Base-by-base conservation (phyloP, 257 asterid species). In the Catharanthus roseus region DNA sequence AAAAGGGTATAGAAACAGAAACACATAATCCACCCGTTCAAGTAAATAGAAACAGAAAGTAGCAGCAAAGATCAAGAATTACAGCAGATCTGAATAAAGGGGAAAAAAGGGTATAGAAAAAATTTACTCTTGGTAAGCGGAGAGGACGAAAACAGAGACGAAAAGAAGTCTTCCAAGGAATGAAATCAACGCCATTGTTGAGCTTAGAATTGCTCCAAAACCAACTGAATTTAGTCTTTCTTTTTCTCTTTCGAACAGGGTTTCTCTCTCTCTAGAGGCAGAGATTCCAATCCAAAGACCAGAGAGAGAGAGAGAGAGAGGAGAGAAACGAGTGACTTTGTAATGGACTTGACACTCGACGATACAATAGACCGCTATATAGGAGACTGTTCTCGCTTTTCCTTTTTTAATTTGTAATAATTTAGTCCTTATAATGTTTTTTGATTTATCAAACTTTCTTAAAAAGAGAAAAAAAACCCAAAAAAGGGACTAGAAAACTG, bases 61-160 rank as follows among this genome's bases (percentile, higher is more conserved):
- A 34, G 38, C 49, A 56, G 54, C 69, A 51, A 38, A 38, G 42
- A 38, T 38, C 10, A 50, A 47, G 47, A 69, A 73, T 67, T 69
- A 78, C 12, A 68, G 64, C 75, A 89, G 93, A 93, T 87, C 93
- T 82, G 85, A 36, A 72, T 1, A 56, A 74, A 60, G 72, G 38
- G 6, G 38, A 5, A 73, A 2, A 33, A 68, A 53, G 69, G 19
- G 15, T 69, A 57, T 8, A 51, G 41, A 66, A 70, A 34, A 73
- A 28, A 9, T 85, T 81, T 86, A 93, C 98, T 93, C 97, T 81
- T 89, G 97, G 79, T 84, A 85, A 64, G 96, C 97, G 63, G 96
- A 87, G 80, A 93, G 92, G 65, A 93, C 76, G 85, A 93, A 93
- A 77, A 87, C 91, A 7, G 98, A 86, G 84, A 91, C 97, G 76